Evolutionary conservation across 192 early-diverging fungal species (phyloP), one percentile per base, ranked within the genome.

Genomic region (Entomortierella parvispora): DNA sequence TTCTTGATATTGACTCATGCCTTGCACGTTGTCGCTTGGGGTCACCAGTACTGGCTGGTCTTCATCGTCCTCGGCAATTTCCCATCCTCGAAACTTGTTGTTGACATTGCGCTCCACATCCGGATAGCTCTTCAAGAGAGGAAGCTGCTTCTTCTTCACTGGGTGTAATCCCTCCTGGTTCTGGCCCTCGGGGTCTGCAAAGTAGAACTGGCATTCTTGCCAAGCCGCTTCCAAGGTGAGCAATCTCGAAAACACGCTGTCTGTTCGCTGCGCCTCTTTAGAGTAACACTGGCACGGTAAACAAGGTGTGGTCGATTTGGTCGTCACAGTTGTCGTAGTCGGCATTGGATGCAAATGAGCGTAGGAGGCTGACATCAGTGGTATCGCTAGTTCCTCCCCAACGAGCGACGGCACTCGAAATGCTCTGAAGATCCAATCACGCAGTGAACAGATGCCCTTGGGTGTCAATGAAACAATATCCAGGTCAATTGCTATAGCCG

Each of bases 131-230:
- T 49, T 34, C 23, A 68, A 40, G 23, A 76, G 6, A 0, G 34
- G 43, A 33, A 32, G 7, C 20, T 33, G 20, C 14, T 47, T 25
- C 47, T 40, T 32, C 3, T 25, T 29, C 26, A 0, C n/a, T 65
- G 42, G 26, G 34, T 26, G 32, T 7, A 37, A 23, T 29, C 0
- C 0, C 25, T 14, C 18, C 9, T 47, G 49, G 17, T 1, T 42
- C 17, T 42, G 32, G 22, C 32, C n/a, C 25, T 23, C 33, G 44
- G n/a, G 28, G 3, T 43, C 34, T n/a, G 53, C 45, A 60, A 87
- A 82, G 37, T 62, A 55, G 46, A 58, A 33, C 37, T 68, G 60
- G 56, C 85, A 87, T 15, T 69, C 68, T 37, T 65, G 64, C 63
- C 62, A 66, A 0, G 72, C 72, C 0, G 65, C 72, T 34, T 76